These are phyloP conservation scores for Tolypocladium guangdongense DNA, from an alignment of 2,329 filamentous ascomycete genomes.

Conservation along the genomic window DNA sequence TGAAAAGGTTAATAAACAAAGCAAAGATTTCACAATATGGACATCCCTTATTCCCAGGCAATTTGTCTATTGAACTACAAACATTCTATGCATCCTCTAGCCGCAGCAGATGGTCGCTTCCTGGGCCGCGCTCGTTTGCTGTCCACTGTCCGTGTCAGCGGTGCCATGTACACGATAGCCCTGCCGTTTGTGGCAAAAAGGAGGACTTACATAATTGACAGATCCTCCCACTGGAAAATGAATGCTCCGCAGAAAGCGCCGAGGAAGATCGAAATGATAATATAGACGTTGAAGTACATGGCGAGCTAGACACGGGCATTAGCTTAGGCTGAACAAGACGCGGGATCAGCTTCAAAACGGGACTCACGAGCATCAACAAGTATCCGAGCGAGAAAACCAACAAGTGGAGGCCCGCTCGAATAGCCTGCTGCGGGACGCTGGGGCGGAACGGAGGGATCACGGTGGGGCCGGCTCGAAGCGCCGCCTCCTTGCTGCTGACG, in stretches of 20 bases:
- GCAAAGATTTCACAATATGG: background rate
- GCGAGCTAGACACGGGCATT: conserved; percentile 21
- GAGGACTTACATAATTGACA: conserved; percentile 20
- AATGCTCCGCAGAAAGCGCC: conserved; percentile 65
- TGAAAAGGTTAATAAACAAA: background rate
- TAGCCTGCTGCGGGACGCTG: conserved; percentile 51
- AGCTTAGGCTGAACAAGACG: background rate
- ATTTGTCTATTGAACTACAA: background rate
- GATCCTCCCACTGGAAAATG: conserved; percentile 59
- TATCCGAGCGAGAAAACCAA: conserved; percentile 66
- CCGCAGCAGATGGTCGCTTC: conserved; percentile 32
- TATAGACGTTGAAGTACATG: conserved; percentile 58
- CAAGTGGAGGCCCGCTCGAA: conserved; percentile 58
- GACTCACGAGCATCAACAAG: conserved; percentile 55
- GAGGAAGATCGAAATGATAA: conserved; percentile 73
- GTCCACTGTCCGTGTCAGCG: conserved; percentile 2
- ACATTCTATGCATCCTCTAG: conserved; percentile 8
- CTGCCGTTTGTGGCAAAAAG: background rate
- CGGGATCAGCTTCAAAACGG: background rate
- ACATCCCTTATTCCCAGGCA: background rate
- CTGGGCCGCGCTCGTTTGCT: conserved; percentile 22
- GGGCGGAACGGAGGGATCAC: conserved; percentile 37
- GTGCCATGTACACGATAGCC: background rate
- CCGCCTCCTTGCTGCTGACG: conserved; percentile 12
- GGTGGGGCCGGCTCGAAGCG: conserved; percentile 2